phyloP scores from a whole-genome alignment of 345 rosid species.

The Gossypium australe region DNA sequence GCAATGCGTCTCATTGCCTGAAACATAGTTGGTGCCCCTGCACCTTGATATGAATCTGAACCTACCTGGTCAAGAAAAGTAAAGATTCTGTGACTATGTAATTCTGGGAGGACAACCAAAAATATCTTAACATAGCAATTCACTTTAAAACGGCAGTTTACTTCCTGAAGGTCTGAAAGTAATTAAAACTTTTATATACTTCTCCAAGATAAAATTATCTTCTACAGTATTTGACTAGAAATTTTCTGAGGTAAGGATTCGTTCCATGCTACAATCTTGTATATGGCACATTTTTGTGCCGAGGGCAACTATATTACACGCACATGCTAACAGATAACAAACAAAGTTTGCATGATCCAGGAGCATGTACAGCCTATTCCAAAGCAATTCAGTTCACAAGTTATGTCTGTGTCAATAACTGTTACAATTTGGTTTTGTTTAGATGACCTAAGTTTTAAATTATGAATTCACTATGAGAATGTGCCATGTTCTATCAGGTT shows the following conservation, averaged over 20 bases:
- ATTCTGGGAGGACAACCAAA: not conserved
- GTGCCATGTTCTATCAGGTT: not conserved
- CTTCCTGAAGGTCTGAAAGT: not conserved
- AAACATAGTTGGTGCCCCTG: slow-evolving; percentile 92
- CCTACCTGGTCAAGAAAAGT: slow-evolving; percentile 58
- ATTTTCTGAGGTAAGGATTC: not conserved
- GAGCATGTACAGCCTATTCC: not conserved
- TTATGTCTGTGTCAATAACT: not conserved
- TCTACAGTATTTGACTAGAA: not conserved
- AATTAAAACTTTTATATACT: not conserved
- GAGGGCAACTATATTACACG: not conserved
- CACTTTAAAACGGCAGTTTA: not conserved
- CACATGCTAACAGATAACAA: not conserved
- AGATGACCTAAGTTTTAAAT: not conserved
- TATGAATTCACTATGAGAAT: not conserved
- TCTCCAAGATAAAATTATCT: not conserved
- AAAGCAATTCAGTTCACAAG: not conserved
- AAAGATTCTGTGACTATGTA: not conserved
- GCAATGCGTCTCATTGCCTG: slow-evolving; percentile 85
- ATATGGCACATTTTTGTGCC: not conserved
- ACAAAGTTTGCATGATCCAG: not conserved
- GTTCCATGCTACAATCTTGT: not conserved
- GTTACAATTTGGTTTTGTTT: not conserved
- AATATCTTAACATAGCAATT: not conserved
- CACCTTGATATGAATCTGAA: slow-evolving; percentile 87